phyloP scores from a whole-genome alignment of 228 moss, liverwort and hornwort genomes.

The Sphagnum magellanicum region DNA sequence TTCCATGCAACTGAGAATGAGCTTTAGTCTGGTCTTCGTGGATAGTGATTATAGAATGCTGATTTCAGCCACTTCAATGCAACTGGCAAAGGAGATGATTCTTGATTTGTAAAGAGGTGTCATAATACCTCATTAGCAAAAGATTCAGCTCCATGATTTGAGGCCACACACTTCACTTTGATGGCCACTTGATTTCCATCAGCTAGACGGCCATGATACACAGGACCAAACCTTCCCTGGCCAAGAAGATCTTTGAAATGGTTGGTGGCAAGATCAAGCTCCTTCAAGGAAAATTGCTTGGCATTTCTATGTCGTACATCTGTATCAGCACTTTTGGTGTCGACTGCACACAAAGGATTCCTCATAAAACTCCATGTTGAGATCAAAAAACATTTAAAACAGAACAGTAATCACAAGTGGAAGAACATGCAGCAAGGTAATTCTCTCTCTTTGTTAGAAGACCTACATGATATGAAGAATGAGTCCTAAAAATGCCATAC shows the following conservation, averaged over 20 bases:
- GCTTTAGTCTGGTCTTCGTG: background rate
- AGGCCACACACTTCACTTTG: constrained; percentile 56
- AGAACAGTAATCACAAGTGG: background rate
- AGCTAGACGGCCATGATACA: constrained; percentile 52
- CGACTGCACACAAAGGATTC: constrained; percentile 11
- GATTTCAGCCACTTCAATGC: background rate
- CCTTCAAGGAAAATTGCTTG: constrained; percentile 44
- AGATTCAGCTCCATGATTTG: constrained; percentile 42
- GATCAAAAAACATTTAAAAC: background rate
- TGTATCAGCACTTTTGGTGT: constrained; percentile 25
- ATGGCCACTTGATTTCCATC: constrained; percentile 62
- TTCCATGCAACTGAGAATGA: background rate
- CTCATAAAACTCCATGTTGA: too few species aligned
- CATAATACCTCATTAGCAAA: constrained; percentile 61
- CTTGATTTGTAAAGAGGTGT: background rate
- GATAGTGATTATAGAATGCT: background rate
- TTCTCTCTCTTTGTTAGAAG: too few species aligned
- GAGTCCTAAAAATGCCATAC: constrained; percentile 1
- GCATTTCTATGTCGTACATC: constrained; percentile 19
- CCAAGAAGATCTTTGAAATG: constrained; percentile 55
- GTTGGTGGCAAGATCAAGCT: constrained; percentile 48
- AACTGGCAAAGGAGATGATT: background rate
- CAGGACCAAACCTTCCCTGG: constrained; percentile 55
- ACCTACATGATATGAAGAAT: too few species aligned
- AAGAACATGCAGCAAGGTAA: background rate